Evolutionary conservation across 2,329 filamentous ascomycete genomes (phyloP), one percentile per base, ranked within the genome.

Genomic region (Monosporascus sp.): DNA sequence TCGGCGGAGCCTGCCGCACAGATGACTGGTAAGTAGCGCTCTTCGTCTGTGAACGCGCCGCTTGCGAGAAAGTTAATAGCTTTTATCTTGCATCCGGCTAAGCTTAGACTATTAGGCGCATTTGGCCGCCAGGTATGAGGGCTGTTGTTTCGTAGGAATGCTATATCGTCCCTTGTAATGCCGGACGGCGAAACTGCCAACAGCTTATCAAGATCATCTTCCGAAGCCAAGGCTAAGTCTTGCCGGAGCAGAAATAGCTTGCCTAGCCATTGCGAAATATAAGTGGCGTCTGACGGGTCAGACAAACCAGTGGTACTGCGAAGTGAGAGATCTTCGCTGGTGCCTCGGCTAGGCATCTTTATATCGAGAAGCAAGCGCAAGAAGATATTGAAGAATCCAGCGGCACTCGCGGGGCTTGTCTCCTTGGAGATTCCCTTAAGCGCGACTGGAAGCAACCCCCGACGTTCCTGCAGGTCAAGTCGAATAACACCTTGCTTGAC

Each of bases 1-100:
- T 97, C 94, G 1, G 85, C 75, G 70, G 92, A 92, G 0, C 90
- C 86, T 25, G 90, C 87, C 5, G 92, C 91, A 66, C 89, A 91
- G 1, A 97, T 72, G 1, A 90, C 88, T 0, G 93, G 88, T 14
- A 97, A 70, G 62, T 97, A 90, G 35, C 91, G 85, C 65, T 97
- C 89, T 1, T 83, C 73, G 56, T 97, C 90, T 0, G 76, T 85
- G 69, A 99, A 97, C 7, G 92, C 85, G 5, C 90, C 91, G 64
- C 90, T 96, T 3, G 88, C 85, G 20, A 99, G 74, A 51, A 97
- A 85, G 22, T 78, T 82, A 5, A 87, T 78, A 5, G 83, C 82
- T 47, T 85, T 81, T 4, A 84, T 78, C 65, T 92, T 91, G 4
- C 86, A 86, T 61, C 89, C 83, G 1, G 81, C 77, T 37, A 92